Conservation (phyloP, 2,329 filamentous ascomycete genomes). For the Xylaria sp. region DNA sequence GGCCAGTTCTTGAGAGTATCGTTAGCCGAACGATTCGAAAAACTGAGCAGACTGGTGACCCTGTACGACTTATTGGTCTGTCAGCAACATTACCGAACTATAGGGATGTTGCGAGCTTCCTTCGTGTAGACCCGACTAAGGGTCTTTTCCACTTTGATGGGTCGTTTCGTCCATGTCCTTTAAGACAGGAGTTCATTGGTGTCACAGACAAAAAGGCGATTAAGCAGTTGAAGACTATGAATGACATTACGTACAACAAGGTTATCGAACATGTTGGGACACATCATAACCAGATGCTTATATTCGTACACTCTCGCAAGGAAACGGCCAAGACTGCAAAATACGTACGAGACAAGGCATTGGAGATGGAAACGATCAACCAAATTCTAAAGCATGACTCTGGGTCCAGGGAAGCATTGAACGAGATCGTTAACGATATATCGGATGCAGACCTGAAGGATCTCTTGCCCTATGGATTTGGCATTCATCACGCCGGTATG, state of each 20-base stretch:
- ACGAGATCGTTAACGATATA: constrained; percentile 83
- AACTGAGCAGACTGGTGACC: constrained; percentile 92
- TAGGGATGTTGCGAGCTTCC: constrained; percentile 92
- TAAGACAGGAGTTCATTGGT: constrained; percentile 97
- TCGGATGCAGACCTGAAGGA: constrained; percentile 92
- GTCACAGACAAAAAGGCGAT: constrained; percentile 98
- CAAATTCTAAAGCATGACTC: constrained; percentile 94
- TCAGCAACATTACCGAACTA: constrained; percentile 98
- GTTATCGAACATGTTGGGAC: constrained; percentile 95
- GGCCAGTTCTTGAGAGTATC: constrained; percentile 95
- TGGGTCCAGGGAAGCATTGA: constrained; percentile 86
- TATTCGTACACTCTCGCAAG: constrained; percentile 98
- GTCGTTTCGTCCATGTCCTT: constrained; percentile 89
- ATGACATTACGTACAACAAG: constrained; percentile 98
- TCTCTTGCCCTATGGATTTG: constrained; percentile 93
- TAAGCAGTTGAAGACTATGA: constrained; percentile 99
- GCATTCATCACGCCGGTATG: constrained; percentile 99
- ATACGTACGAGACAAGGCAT: constrained; percentile 93
- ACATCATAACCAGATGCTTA: constrained; percentile 96
- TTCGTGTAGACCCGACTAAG: constrained; percentile 85
- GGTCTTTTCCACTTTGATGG: constrained; percentile 97
- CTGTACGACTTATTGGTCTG: constrained; percentile 89
- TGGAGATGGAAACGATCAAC: constrained; percentile 97
- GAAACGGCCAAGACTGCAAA: constrained; percentile 98
- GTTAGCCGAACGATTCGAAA: constrained; percentile 93